Conservation (phyloP, 306 rosid species). For the Rosa lucieae region DNA sequence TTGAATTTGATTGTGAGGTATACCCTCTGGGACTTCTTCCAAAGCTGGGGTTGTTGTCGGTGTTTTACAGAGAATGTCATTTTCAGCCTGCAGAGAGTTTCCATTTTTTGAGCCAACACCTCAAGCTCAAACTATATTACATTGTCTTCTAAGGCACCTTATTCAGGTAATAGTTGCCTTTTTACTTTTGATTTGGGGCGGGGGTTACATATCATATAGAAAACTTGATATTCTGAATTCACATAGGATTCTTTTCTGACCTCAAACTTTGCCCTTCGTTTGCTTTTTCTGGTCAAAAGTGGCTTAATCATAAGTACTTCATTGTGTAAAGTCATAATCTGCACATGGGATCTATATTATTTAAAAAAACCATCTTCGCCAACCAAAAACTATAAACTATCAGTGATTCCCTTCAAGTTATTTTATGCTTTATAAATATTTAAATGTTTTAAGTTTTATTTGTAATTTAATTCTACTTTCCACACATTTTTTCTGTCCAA, state of each 20-base stretch:
- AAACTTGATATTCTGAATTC: conserved; percentile 1
- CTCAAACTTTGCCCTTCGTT: neutral
- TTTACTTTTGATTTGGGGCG: neutral
- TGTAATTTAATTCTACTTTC: neutral
- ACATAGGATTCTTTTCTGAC: neutral
- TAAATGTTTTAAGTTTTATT: neutral
- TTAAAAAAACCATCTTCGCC: neutral
- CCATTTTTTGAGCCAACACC: conserved; percentile 99
- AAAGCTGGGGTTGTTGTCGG: conserved; percentile 95
- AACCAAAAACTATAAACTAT: neutral
- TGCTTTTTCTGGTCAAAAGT: neutral
- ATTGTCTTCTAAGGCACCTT: conserved; percentile 91
- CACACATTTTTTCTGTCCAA: neutral
- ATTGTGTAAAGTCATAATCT: neutral
- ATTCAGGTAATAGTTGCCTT: conserved; percentile 67
- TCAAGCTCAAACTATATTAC: conserved; percentile 97
- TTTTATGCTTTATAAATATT: neutral
- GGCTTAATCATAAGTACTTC: neutral
- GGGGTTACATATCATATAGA: neutral
- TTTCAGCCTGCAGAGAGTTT: conserved; percentile 91
- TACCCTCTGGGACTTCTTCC: conserved; percentile 98
- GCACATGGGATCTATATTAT: neutral
- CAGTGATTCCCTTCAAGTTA: neutral
- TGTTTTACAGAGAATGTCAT: conserved; percentile 91
- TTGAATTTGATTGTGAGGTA: conserved; percentile 98